Evolutionary conservation across 1,139 yeast genomes (phyloP).

Genomic region (Yamadazyma jaroonii): DNA sequence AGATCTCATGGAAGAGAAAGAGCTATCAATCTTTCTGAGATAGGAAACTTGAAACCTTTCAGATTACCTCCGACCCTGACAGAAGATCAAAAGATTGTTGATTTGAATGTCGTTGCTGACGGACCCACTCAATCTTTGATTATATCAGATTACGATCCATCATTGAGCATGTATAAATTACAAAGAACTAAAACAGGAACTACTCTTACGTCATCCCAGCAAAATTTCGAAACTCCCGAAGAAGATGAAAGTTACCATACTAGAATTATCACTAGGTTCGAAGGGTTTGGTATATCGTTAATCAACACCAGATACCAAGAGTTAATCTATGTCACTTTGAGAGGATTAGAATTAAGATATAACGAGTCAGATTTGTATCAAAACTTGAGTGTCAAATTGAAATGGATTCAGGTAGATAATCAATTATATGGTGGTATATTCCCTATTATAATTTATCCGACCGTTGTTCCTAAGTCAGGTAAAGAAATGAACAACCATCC

Average conservation of each 20-base stretch:
- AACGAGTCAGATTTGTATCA: conserved; percentile 85
- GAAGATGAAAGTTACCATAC: conserved; percentile 67
- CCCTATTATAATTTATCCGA: conserved; percentile 90
- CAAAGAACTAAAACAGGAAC: conserved; percentile 29
- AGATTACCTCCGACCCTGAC: conserved; percentile 56
- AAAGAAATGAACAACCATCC: conserved; percentile 89
- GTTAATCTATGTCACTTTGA: conserved; percentile 72
- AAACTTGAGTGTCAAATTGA: conserved; percentile 73
- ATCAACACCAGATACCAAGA: conserved; percentile 73
- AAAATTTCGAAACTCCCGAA: conserved; percentile 63
- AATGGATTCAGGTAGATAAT: conserved; percentile 95
- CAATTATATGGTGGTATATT: conserved; percentile 85
- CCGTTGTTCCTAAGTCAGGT: conserved; percentile 81
- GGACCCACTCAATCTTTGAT: conserved; percentile 92
- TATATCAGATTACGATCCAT: conserved; percentile 78
- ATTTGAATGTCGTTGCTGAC: conserved; percentile 90
- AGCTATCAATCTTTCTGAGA: conserved; percentile 82
- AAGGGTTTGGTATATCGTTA: conserved; percentile 87
- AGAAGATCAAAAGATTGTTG: conserved; percentile 56
- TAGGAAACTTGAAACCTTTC: conserved; percentile 88
- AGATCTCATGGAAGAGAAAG: conserved; percentile 74
- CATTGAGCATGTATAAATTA: conserved; percentile 68
- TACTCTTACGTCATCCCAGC: conserved; percentile 27
- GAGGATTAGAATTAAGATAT: conserved; percentile 79
- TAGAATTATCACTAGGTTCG: conserved; percentile 62